phyloP scores from a whole-genome alignment of 2,329 filamentous ascomycete species.

The Onygenales sp. region DNA sequence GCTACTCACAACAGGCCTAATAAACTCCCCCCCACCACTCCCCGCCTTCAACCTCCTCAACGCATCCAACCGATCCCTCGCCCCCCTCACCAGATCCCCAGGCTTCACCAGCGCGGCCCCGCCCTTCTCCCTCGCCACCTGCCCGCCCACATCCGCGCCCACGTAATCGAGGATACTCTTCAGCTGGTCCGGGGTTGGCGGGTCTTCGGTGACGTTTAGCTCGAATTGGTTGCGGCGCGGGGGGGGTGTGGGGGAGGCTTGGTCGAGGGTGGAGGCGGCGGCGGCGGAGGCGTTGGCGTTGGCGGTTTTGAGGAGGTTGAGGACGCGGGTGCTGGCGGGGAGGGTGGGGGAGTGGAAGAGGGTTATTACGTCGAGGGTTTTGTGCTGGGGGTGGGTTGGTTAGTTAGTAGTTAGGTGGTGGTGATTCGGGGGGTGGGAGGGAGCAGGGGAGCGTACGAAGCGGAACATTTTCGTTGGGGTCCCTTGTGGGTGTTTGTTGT shows the following conservation, averaged over 20 bases:
- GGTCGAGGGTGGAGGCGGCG: constrained; percentile 61
- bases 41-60: constrained; percentile 67
- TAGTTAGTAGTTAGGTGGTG: background rate
- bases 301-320: constrained; percentile 69
- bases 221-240: constrained; percentile 63
- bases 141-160: constrained; percentile 49
- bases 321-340: constrained; percentile 62
- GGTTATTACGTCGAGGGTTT: constrained; percentile 82
- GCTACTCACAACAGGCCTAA: constrained; percentile 63
- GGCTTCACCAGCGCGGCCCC: constrained; percentile 42
- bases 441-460: constrained; percentile 2
- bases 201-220: constrained; percentile 69
- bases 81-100: constrained; percentile 64
- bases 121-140: constrained; percentile 50
- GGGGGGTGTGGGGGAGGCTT: constrained; percentile 57
- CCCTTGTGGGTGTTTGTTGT: too few relatives aligned
- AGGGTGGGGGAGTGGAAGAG: constrained; percentile 83
- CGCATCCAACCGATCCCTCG: constrained; percentile 65
- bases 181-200: constrained; percentile 74
- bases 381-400: constrained; percentile 44
- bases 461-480: constrained; percentile 6
- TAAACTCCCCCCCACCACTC: constrained; percentile 45
- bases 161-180: constrained; percentile 77
- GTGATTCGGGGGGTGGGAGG: background rate
- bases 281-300: constrained; percentile 52